Percentiles rank a stretch among this genome's conserved stretches.
These are phyloP conservation scores for Beauveria pseudobassiana DNA, from an alignment of 2,329 filamentous ascomycete genomes.

Conservation along the genomic window DNA sequence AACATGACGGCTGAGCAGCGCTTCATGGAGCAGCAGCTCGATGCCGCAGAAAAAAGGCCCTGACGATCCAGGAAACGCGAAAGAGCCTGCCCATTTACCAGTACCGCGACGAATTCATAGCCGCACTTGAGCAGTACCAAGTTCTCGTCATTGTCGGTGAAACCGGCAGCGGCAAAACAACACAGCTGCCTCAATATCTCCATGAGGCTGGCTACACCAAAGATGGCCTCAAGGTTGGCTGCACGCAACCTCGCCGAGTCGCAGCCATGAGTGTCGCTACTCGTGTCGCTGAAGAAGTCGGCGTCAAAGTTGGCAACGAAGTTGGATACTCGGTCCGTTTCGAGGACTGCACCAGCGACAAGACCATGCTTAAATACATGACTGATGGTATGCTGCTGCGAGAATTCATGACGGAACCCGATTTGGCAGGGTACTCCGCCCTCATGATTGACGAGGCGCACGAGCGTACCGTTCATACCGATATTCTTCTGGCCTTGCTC, in stretches of 20 bases:
- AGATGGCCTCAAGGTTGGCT: conserved; percentile 75
- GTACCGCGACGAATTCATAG: conserved; percentile 77
- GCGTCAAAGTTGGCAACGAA: conserved; percentile 80
- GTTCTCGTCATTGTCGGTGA: conserved; percentile 89
- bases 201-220: conserved; percentile 88
- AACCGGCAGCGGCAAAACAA: conserved; percentile 93
- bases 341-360: conserved; percentile 84
- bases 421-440: conserved; percentile 73
- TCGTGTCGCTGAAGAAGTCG: conserved; percentile 91
- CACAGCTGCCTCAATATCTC: conserved; percentile 88
- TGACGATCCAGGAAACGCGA: conserved; percentile 83
- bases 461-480: conserved; percentile 84
- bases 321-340: conserved; percentile 95
- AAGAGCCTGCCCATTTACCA: conserved; percentile 86
- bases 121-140: conserved; percentile 80
- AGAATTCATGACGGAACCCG: conserved; percentile 83
- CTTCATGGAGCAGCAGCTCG: conserved; percentile 70
- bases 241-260: conserved; percentile 89
- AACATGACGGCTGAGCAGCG: conserved; percentile 70
- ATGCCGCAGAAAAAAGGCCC: conserved; percentile 80
- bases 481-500: conserved; percentile 79
- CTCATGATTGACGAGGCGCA: conserved; percentile 98
- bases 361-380: conserved; percentile 91
- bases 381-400: conserved; percentile 92
- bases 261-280: conserved; percentile 97